Evolutionary conservation across 768 basidiomycete genomes (phyloP).

Genomic region (Amanita rubescens): DNA sequence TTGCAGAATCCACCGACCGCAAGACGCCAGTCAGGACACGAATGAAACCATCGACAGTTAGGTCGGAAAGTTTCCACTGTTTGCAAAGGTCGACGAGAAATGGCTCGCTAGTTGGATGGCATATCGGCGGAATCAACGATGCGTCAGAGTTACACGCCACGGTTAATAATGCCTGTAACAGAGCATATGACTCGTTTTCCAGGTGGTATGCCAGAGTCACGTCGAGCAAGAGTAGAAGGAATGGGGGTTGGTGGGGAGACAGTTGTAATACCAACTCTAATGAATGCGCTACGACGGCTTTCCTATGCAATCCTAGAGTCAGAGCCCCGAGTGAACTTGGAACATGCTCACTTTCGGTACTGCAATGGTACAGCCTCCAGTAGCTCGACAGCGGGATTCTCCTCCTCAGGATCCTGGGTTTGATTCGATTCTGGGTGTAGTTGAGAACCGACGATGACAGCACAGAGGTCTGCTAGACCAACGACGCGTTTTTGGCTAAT

Average conservation of each 20-base stretch:
- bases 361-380: conserved; percentile 48
- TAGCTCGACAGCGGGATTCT: conserved; percentile 25
- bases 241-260: conserved; percentile 40
- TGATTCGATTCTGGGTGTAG: conserved; percentile 26
- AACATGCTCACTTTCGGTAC: conserved; percentile 39
- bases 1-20: background rate
- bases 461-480: conserved; percentile 40
- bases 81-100: conserved; percentile 39
- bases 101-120: conserved; percentile 36
- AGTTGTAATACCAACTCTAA: conserved; percentile 37
- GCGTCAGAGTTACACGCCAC: conserved; percentile 24
- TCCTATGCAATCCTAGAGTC: conserved; percentile 23
- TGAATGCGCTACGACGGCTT: conserved; percentile 45
- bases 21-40: conserved; percentile 25
- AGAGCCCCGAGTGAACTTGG: background rate
- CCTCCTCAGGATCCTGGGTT: conserved; percentile 15
- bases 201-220: conserved; percentile 39
- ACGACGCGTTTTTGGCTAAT: conserved; percentile 16
- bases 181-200: conserved; percentile 30
- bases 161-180: conserved; percentile 35
- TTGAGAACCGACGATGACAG: conserved; percentile 38
- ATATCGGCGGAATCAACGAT: conserved; percentile 21
- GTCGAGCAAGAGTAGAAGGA: conserved; percentile 44
- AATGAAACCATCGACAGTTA: conserved; percentile 23
- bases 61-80: conserved; percentile 28